Evolutionary conservation across 2,329 filamentous ascomycete genomes (phyloP).

Genomic region (Fusarium sp.): DNA sequence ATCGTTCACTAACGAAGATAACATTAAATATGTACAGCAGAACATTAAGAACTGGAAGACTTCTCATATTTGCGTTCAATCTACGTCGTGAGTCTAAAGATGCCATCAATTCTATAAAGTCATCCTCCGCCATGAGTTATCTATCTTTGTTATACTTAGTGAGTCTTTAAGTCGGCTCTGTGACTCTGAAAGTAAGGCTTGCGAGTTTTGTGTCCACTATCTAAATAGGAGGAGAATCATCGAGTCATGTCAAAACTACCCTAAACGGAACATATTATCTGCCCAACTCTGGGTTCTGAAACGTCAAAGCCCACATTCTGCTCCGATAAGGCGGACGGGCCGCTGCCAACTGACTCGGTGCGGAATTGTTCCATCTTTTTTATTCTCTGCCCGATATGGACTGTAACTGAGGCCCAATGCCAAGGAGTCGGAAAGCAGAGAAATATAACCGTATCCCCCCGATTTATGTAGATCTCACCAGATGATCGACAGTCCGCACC

Average conservation of each 20-base stretch:
- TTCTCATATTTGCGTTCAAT: too few relatives aligned
- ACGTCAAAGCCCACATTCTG: not conserved
- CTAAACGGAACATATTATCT: not conserved
- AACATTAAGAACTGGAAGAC: too few relatives aligned
- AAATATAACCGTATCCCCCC: not conserved
- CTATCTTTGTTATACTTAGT: too few relatives aligned
- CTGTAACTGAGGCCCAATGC: not conserved
- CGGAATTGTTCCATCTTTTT: not conserved
- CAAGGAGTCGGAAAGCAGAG: not conserved
- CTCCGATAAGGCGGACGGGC: not conserved
- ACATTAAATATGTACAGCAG: too few relatives aligned
- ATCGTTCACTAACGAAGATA: too few relatives aligned
- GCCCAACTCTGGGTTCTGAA: fast-evolving
- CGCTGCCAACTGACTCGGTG: not conserved
- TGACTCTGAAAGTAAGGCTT: too few relatives aligned
- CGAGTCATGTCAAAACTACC: not conserved
- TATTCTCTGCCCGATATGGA: not conserved
- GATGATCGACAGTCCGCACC: not conserved
- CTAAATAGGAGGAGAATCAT: too few relatives aligned
- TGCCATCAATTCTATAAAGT: too few relatives aligned
- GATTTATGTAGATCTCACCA: not conserved
- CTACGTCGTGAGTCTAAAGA: too few relatives aligned
- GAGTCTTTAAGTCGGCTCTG: too few relatives aligned
- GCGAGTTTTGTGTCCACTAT: too few relatives aligned
- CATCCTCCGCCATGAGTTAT: too few relatives aligned